Evolutionary conservation across 164 flowering plant genomes (phyloP), one percentile per base, ranked within the genome.

Genomic region (Nymphaea colorata): DNA sequence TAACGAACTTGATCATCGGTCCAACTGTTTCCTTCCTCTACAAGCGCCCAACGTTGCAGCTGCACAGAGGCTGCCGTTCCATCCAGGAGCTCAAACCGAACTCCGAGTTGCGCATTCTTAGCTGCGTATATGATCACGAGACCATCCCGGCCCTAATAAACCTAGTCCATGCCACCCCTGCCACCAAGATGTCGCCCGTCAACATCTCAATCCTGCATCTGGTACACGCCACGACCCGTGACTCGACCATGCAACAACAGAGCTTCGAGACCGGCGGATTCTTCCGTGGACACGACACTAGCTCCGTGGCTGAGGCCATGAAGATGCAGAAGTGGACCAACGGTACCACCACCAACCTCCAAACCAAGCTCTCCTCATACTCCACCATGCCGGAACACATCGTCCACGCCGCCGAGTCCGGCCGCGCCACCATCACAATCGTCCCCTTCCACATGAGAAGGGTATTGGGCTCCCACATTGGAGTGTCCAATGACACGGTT

Each of bases 31-130:
- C 68, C 74, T 12, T 77, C 41, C 59, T 91, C 43, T 87, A 87
- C 67, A 79, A 89, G 59, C 92, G 92, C 16, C 78, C 86, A n/a
- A 75, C 68, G 74, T 84, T 82, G 6, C 84, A 79, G 75, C 81
- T 71, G 72, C 67, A 72, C 42, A 72, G 72, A 74, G 79, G 72
- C 67, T 77, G 87, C 44, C 75, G 91, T 72, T 84, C 86, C 60
- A 80, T 92, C 42, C 90, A 90, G 53, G 90, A 88, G 72, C 70
- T 68, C 2, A 70, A 76, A 4, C 81, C 82, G 1, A 68, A 72
- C 63, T 8, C 82, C 0, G 81, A 83, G 45, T 71, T 92, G 11
- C 72, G 71, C 2, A 43, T 85, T 2, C 70, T 88, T 0, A 71
- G 80, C 4, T 82, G 88, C 73, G 71, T 92, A 53, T 78, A 79